A percentile compares a stretch with the other conserved stretches of the same genome.
These are phyloP conservation scores for Cichorium intybus DNA, from an alignment of 140 eudicot genomes.

Conservation along the genomic window DNA sequence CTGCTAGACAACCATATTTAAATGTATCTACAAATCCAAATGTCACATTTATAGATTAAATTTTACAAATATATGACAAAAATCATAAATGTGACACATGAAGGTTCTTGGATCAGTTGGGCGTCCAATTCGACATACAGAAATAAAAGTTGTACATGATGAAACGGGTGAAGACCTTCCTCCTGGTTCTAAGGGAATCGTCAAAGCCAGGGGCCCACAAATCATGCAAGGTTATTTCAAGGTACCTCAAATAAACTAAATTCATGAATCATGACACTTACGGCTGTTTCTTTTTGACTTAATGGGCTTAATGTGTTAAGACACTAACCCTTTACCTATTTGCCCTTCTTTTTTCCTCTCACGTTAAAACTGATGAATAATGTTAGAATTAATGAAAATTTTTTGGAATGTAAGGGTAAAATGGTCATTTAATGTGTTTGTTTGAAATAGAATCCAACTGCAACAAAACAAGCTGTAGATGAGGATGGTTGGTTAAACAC, in stretches of 20 bases:
- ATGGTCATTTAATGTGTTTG: not conserved
- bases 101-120: conserved; percentile 95
- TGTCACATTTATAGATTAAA: not conserved
- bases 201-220: conserved; percentile 87
- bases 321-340: no score
- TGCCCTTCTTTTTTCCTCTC: no score
- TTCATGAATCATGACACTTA: not conserved
- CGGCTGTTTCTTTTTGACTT: not conserved
- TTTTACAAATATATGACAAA: conserved; percentile 27
- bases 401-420: not conserved
- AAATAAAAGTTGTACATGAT: conserved; percentile 72
- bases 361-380: no score
- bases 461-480: conserved; percentile 73
- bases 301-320: no score
- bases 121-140: conserved; percentile 58
- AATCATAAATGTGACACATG: conserved; percentile 38
- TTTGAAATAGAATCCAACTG: conserved; percentile 54
- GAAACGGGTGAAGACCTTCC: conserved; percentile 75
- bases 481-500: conserved; percentile 92
- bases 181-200: conserved; percentile 74
- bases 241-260: conserved; percentile 37
- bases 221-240: conserved; percentile 94
- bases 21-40: conserved; percentile 46
- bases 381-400: no score
- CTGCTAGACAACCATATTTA: conserved; percentile 60